Base-by-base conservation (phyloP, 2,329 filamentous ascomycete genomes). In the Neonectria neomacrospora region DNA sequence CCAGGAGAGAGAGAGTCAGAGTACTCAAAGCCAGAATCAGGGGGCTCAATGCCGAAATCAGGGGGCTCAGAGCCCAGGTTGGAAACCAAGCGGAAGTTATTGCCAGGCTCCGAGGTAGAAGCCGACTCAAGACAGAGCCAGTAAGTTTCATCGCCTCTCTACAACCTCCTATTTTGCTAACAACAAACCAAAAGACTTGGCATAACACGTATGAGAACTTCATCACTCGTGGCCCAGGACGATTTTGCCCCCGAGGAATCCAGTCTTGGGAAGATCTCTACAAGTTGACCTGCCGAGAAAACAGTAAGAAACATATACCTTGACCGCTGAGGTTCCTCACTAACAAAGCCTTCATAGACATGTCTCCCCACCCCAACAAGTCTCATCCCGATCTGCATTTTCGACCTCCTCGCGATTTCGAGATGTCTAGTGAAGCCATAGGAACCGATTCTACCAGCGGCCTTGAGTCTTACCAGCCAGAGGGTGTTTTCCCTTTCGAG, bases 401-500 rank as follows among this genome's bases (percentile, higher is more conserved):
- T 9, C 11, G 26, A 9, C 11, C 7, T 5, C 41, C 60, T 0
- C 54, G 30, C 3, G 32, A 51, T 14, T 26, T 47, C n/a, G 3
- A 34, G 3, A 42, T 51, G 12, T 12, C 3, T 8, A 14, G 32
- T 1, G 42, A 5, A 18, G n/a, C 20, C n/a, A 3, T 11, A 5
- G 22, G 16, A 6, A 5, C 3, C 20, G 16, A 8, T 22, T 10
- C 1, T 18, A 14, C 1, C 16, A n/a, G 7, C 22, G 12, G 9
- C 11, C 10, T 32, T 20, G 26, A 39, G 28, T 28, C 34, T 9
- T 16, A 22, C 6, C 18, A 39, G 5, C 16, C 14, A 2, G 28
- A 28, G 30, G 23, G n/a, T 5, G 42, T 32, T 3, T 77, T 71
- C 41, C 61, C 10, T 1, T 77, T 81, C 11, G 63, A 76, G 5